Percentiles rank a stretch among this genome's conserved stretches.
phyloP scores from a whole-genome alignment of 768 basidiomycete species.

The Trametes gibbosa region DNA sequence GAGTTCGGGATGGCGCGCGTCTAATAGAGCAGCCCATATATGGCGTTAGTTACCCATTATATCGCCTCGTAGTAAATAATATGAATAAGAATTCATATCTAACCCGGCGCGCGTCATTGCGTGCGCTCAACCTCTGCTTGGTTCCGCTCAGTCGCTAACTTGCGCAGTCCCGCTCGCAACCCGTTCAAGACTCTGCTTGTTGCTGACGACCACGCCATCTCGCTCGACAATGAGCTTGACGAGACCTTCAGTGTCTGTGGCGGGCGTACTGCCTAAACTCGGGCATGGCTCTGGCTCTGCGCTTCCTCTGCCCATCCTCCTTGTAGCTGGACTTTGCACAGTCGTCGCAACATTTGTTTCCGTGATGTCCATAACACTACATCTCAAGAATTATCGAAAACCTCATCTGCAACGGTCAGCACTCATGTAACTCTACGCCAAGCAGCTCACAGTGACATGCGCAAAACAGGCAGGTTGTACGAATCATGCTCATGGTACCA shows the following conservation, averaged over 20 bases:
- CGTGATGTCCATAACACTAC: slow-evolving; percentile 70
- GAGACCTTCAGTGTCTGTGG: neutral
- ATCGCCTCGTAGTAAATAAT: too few relatives aligned
- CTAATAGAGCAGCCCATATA: neutral
- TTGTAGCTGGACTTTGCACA: slow-evolving; percentile 61
- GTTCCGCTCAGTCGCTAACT: neutral
- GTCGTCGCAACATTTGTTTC: slow-evolving; percentile 71
- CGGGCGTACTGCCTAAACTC: neutral
- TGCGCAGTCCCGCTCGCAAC: neutral
- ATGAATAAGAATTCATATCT: too few relatives aligned
- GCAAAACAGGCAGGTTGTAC: slow-evolving; percentile 74
- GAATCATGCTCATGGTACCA: slow-evolving; percentile 97
- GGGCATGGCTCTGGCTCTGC: slow-evolving; percentile 51
- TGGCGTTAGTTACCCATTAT: neutral
- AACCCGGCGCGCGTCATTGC: too few relatives aligned
- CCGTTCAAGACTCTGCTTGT: neutral
- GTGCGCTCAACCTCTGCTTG: too few relatives aligned
- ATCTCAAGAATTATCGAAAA: slow-evolving; percentile 85
- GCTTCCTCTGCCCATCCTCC: slow-evolving; percentile 51
- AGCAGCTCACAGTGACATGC: too few relatives aligned
- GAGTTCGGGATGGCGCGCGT: neutral
- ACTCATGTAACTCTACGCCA: neutral
- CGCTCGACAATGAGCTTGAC: neutral
- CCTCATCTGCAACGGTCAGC: slow-evolving; percentile 73
- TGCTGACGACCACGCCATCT: neutral